Percentiles rank a stretch among this genome's conserved stretches.
phyloP scores from a whole-genome alignment of 2,329 filamentous ascomycete species.

The Claviceps fusiformis region DNA sequence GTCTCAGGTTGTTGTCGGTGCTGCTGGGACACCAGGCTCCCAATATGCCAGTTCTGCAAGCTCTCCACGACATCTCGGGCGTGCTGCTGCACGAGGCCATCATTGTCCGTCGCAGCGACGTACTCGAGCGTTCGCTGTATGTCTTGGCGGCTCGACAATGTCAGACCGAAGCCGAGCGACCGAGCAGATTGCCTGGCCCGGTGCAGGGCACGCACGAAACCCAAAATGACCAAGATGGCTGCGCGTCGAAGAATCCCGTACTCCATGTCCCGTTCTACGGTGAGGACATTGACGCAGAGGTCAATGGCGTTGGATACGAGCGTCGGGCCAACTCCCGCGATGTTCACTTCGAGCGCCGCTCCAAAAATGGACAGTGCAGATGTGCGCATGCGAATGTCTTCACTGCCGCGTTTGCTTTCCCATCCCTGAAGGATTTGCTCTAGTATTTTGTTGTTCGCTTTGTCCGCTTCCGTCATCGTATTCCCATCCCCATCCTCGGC shows the following conservation, averaged over 20 bases:
- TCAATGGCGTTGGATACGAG: constrained; percentile 46
- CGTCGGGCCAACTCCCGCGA: constrained; percentile 38
- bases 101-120: constrained; percentile 50
- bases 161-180: constrained; percentile 39
- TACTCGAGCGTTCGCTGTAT: constrained; percentile 50
- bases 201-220: constrained; percentile 47
- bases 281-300: constrained; percentile 47
- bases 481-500: constrained; percentile 19
- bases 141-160: constrained; percentile 42
- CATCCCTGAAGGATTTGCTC: constrained; percentile 51
- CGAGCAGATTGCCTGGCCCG: constrained; percentile 31
- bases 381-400: constrained; percentile 56
- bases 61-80: constrained; percentile 54
- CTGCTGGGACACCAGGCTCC: constrained; percentile 28
- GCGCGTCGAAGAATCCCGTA: constrained; percentile 53
- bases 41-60: constrained; percentile 47
- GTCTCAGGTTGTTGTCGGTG: constrained; percentile 8
- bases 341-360: constrained; percentile 44
- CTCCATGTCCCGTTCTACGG: constrained; percentile 45
- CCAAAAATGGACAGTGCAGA: constrained; percentile 56
- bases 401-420: constrained; percentile 50
- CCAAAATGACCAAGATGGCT: constrained; percentile 49
- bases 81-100: constrained; percentile 55
- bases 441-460: constrained; percentile 34
- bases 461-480: constrained; percentile 25